Evolutionary conservation across 768 basidiomycete species (phyloP).

Genomic region (Amanita subjunquillea): DNA sequence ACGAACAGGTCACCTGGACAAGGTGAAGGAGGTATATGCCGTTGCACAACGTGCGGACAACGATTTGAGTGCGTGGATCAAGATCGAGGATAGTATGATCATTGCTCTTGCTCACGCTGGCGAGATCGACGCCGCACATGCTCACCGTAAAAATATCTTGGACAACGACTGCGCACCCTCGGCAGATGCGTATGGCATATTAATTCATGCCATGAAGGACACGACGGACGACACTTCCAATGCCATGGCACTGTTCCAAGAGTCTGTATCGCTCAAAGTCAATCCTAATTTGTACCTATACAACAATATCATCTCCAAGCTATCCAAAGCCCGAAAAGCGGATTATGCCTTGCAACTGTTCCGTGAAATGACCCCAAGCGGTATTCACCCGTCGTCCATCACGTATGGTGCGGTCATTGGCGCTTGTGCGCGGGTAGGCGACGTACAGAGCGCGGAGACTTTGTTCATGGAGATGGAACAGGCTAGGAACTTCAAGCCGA

Average conservation of each 20-base stretch:
- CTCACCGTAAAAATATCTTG: slow-evolving; percentile 71
- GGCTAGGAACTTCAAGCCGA: slow-evolving; percentile 67
- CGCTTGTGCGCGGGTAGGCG: slow-evolving; percentile 90
- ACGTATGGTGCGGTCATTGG: slow-evolving; percentile 93
- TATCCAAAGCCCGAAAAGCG: slow-evolving; percentile 89
- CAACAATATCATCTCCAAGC: slow-evolving; percentile 95
- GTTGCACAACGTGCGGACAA: slow-evolving; percentile 54
- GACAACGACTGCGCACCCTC: slow-evolving; percentile 69
- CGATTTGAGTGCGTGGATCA: slow-evolving; percentile 54
- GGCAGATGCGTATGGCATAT: slow-evolving; percentile 85
- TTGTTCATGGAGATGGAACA: slow-evolving; percentile 80
- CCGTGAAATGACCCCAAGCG: slow-evolving; percentile 66
- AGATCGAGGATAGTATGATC: slow-evolving; percentile 84
- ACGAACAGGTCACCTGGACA: slow-evolving; percentile 45
- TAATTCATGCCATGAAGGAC: slow-evolving; percentile 82
- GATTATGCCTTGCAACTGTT: slow-evolving; percentile 85
- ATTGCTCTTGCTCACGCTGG: slow-evolving; percentile 77
- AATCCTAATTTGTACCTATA: slow-evolving; percentile 80
- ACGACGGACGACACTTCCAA: slow-evolving; percentile 93
- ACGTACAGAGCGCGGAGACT: slow-evolving; percentile 67
- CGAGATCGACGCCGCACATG: slow-evolving; percentile 67
- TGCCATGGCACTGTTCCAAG: slow-evolving; percentile 75
- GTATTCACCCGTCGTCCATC: slow-evolving; percentile 65
- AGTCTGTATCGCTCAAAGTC: slow-evolving; percentile 62
- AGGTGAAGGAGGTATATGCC: slow-evolving; percentile 57